These are phyloP conservation scores for Trichophyton simii DNA, from an alignment of 2,329 filamentous ascomycete genomes.

Conservation along the genomic window DNA sequence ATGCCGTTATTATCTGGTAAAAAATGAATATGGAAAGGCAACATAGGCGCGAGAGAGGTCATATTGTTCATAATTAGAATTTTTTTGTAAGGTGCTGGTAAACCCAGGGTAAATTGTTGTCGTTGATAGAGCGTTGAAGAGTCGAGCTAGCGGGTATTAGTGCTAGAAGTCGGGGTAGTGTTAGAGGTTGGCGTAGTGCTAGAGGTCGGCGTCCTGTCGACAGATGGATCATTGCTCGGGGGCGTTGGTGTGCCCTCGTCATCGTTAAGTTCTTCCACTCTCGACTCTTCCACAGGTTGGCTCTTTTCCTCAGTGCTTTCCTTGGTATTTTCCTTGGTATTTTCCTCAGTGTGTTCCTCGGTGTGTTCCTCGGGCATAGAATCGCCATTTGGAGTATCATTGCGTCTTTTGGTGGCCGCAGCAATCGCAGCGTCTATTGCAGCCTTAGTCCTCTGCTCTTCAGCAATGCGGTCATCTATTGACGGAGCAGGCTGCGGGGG, in stretches of 20 bases:
- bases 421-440: not conserved
- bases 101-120: not conserved
- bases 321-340: not conserved
- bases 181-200: too few relatives aligned
- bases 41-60: not conserved
- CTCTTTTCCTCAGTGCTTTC: not conserved
- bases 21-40: not conserved
- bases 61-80: not conserved
- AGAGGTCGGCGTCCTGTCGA: not conserved
- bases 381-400: not conserved
- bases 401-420: not conserved
- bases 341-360: not conserved
- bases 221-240: not conserved
- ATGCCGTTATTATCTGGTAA: not conserved
- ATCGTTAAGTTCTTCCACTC: not conserved
- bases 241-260: not conserved
- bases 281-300: not conserved
- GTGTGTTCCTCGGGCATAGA: not conserved
- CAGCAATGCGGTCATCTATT: not conserved
- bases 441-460: not conserved
- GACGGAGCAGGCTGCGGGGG: not conserved
- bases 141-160: too few relatives aligned
- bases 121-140: not conserved
- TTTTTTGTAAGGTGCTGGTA: not conserved
- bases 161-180: too few relatives aligned